Evolutionary conservation across 306 rosid species (phyloP), one percentile per base, ranked within the genome.

Genomic region (Fagus crenata): DNA sequence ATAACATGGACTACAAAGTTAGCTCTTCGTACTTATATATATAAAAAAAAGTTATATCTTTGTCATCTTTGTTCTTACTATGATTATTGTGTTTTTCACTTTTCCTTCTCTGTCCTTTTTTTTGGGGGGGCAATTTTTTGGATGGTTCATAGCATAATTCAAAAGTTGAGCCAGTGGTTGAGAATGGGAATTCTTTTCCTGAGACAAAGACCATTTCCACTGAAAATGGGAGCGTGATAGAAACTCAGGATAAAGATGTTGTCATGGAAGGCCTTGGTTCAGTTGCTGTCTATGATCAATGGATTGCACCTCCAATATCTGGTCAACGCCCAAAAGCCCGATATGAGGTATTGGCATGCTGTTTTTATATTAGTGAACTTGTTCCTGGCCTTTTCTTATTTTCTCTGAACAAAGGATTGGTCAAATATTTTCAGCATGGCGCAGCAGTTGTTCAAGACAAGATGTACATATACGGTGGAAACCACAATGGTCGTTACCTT

Each of bases 401-500:
- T 70, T 53, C 59, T 53, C 79, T 86, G 51, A 85, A 67, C 71
- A 28, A 81, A 75, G 64, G 54, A 36, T 83, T 80, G 59, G 81
- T 32, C 32, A 39, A 72, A 12, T 49, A 39, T 86, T 71, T 86
- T 79, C 88, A 93, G 98, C 98, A 94, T 84, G 98, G 93, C 84
- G 96, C 97, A 59, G 90, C 96, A 74, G 87, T 84, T 49, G 77
- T 90, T 75, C 98, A 86, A 89, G 94, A 94, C 86, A 92, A 89
- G 90, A 85, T 90, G 96, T 94, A 92, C 81, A 89, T 94, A 81
- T 83, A 87, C 88, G 98, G 98, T 36, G 98, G 98, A 86, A 94
- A 92, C 84, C 97, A 94, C 87, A 94, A 94, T 81, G 98, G 98
- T 42, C 98, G 98, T 77, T 92, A 94, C 85, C 96, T 94, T 67